Base-by-base conservation (phyloP, 2,329 filamentous ascomycete genomes). In the Fusarium coffeatum region DNA sequence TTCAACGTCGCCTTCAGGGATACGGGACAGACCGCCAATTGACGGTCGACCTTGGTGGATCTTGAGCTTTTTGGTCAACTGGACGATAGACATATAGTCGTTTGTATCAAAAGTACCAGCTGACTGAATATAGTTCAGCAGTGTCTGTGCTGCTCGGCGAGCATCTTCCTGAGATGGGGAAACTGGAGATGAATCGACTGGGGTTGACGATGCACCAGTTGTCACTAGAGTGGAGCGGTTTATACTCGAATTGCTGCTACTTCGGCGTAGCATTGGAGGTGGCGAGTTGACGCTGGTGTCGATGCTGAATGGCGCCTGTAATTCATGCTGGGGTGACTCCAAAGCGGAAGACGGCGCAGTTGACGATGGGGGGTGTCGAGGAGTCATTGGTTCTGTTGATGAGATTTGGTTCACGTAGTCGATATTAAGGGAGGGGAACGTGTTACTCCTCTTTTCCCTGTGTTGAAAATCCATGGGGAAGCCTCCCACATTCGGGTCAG, bases 81-180 rank as follows among this genome's bases (percentile, higher is more conserved):
- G 93, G 20, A 93, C 86, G 49, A 98, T 89, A 5, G 89, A 88
- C 69, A 92, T 80, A 77, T 91, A 94, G 68, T 98, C 94, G 73
- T 88, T 87, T 48, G 93, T 88, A 75, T 96, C 92, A 18, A 92
- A 88, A 32, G 93, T 81, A 15, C 90, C 88, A 71, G 92, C 88
- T 64, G 90, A 89, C 73, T 93, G 88, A 78, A 98, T 92, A 76
- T 95, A 97, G 64, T 82, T 90, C 78, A 97, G 87, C 22, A 98
- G 88, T 4, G 94, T 90, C 74, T 95, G 91, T 7, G 97, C 86
- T 3, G 94, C 95, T 54, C 89, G 87, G 41, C 92, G 88, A 6
- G 94, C 94, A 78, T 98, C 94, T 73, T 98, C 94, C 72, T 94
- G 92, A 0, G 91, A 93, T 0, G 92, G 92, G 3, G 91, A 92